Conservation (phyloP, 371 early-diverging fungal species). For the Catenaria anguillulae region DNA sequence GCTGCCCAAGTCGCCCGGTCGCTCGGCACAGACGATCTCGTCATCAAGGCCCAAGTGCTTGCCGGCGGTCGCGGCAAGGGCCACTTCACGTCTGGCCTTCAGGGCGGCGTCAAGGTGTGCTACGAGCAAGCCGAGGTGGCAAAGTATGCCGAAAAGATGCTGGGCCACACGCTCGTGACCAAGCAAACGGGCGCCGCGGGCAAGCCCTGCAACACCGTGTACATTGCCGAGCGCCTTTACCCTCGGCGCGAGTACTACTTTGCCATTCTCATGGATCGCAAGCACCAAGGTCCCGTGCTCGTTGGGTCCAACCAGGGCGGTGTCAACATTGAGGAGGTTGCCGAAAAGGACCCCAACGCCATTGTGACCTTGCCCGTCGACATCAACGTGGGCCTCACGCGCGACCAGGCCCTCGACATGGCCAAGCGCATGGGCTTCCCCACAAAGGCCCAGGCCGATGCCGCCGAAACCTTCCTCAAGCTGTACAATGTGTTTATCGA, state of each 20-base stretch:
- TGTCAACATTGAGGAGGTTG: conserved; percentile 93
- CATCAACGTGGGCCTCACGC: conserved; percentile 45
- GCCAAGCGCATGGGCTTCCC: conserved; percentile 78
- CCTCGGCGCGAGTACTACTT: conserved; percentile 95
- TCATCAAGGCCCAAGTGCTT: conserved; percentile 96
- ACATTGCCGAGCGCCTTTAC: conserved; percentile 87
- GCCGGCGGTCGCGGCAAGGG: conserved; percentile 99
- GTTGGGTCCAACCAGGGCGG: conserved; percentile 94
- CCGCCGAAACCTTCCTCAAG: conserved; percentile 78
- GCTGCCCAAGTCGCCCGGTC: conserved; percentile 71
- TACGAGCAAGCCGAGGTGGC: conserved; percentile 71
- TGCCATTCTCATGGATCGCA: conserved; percentile 93
- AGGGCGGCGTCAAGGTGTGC: conserved; percentile 78
- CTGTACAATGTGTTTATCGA: conserved; percentile 90
- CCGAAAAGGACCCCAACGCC: conserved; percentile 84
- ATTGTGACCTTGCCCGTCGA: conserved; percentile 70
- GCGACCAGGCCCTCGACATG: conserved; percentile 46
- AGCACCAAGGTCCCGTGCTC: conserved; percentile 68
- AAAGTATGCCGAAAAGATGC: conserved; percentile 83
- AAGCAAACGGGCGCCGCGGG: conserved; percentile 96
- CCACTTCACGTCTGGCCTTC: conserved; percentile 78
- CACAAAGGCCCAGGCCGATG: conserved; percentile 59
- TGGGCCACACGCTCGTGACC: conserved; percentile 89
- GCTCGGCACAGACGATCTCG: conserved; percentile 66
- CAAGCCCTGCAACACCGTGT: conserved; percentile 84